These are phyloP conservation scores for Azolla pinnata DNA, from an alignment of 75 land plant genomes.

Conservation along the genomic window DNA sequence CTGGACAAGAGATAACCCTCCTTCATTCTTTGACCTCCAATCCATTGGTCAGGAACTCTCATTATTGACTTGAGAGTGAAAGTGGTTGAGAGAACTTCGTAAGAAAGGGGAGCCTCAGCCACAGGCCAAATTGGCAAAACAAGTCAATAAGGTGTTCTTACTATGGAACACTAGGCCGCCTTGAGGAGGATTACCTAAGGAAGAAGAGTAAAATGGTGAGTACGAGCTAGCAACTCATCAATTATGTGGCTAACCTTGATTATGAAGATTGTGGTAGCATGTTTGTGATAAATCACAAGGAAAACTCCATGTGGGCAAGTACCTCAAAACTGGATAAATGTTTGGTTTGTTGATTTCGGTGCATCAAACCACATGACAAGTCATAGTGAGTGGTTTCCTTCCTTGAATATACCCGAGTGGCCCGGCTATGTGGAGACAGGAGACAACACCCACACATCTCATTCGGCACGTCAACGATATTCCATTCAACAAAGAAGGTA, in stretches of 20 bases:
- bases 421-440: background rate
- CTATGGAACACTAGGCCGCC: background rate
- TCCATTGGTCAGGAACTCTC: background rate
- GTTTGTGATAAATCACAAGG: background rate
- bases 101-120: background rate
- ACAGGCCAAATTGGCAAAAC: background rate
- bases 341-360: background rate
- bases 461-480: background rate
- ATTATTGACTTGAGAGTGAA: background rate
- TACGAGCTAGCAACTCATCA: background rate
- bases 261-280: background rate
- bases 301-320: background rate
- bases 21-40: background rate
- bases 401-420: background rate
- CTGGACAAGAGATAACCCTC: background rate
- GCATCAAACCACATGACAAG: constrained; percentile 1
- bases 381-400: background rate
- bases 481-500: background rate
- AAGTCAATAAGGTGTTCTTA: background rate
- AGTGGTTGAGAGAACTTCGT: background rate
- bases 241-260: background rate
- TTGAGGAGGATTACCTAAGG: background rate
- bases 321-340: background rate
- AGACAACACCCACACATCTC: background rate
- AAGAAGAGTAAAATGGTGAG: background rate